These are phyloP conservation scores for Coriolopsis trogii DNA, from an alignment of 1,284 basidiomycete species.

Conservation along the genomic window DNA sequence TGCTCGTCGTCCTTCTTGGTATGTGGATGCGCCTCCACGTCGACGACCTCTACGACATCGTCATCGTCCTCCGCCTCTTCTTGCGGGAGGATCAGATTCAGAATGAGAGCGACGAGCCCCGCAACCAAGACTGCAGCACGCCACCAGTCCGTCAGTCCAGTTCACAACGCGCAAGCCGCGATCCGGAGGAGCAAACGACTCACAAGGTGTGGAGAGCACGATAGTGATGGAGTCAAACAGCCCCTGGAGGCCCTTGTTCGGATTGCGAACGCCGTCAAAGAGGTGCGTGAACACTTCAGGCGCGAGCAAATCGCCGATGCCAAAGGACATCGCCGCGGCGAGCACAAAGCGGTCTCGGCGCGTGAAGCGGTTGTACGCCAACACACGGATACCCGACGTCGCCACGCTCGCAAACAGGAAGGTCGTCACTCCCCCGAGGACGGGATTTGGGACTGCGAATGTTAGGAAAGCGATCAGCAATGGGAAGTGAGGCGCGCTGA, in stretches of 20 bases:
- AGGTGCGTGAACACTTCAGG: conserved; percentile 66
- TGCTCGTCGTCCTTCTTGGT: conserved; percentile 16
- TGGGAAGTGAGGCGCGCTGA: not conserved
- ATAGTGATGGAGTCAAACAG: conserved; percentile 82
- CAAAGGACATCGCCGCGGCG: conserved; percentile 72
- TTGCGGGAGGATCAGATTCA: conserved; percentile 68
- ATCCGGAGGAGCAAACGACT: conserved; percentile 34
- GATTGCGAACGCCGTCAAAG: conserved; percentile 64
- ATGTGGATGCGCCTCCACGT: conserved; percentile 32
- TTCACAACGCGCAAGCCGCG: not conserved
- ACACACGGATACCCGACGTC: conserved; percentile 70
- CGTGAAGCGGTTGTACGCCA: conserved; percentile 66
- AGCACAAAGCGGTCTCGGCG: conserved; percentile 80
- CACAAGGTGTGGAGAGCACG: conserved; percentile 77
- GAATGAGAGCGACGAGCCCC: conserved; percentile 65
- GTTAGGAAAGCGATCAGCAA: not conserved
- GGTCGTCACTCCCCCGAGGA: conserved; percentile 84
- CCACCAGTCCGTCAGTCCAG: conserved; percentile 6
- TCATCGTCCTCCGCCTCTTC: conserved; percentile 42
- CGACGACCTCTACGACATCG: conserved; percentile 31
- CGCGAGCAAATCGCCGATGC: conserved; percentile 70
- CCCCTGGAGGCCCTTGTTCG: conserved; percentile 65
- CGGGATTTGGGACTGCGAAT: conserved; percentile 68
- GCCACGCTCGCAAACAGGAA: conserved; percentile 58
- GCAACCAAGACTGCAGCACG: conserved; percentile 56